Conservation (phyloP, 768 basidiomycete genomes). For the Paxillus involutus region DNA sequence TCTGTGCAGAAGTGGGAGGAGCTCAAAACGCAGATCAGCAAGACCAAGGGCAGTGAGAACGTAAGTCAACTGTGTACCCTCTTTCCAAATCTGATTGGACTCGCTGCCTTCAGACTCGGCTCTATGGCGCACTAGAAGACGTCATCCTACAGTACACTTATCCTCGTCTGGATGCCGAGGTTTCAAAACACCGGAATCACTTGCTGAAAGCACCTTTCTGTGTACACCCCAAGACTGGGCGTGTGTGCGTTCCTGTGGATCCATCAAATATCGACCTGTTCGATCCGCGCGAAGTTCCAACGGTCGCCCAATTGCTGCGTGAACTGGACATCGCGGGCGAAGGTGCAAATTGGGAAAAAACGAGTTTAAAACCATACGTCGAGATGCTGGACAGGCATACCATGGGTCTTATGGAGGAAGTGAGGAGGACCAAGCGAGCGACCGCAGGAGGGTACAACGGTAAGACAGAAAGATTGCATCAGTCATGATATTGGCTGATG, state of each 20-base stretch:
- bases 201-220: conserved; percentile 97
- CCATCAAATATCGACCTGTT: conserved; percentile 74
- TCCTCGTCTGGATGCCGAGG: conserved; percentile 94
- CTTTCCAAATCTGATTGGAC: background rate
- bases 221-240: conserved; percentile 93
- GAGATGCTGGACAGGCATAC: conserved; percentile 83
- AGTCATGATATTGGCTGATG: background rate
- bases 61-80: conserved; percentile 27
- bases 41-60: conserved; percentile 26
- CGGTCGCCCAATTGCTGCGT: conserved; percentile 74
- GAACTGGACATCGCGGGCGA: conserved; percentile 66
- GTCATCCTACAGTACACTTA: conserved; percentile 93
- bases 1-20: conserved; percentile 80
- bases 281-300: conserved; percentile 84
- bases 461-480: conserved; percentile 4
- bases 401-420: conserved; percentile 30
- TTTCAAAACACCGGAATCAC: conserved; percentile 97
- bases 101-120: conserved; percentile 21
- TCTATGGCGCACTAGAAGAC: conserved; percentile 69
- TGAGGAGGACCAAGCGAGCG: conserved; percentile 21
- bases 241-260: conserved; percentile 92
- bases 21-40: conserved; percentile 42
- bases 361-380: conserved; percentile 86
- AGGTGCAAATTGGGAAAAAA: conserved; percentile 81
- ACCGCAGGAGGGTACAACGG: conserved; percentile 9